phyloP scores from a whole-genome alignment of 2,329 filamentous ascomycete species.

The Pseudogymnoascus sp. region DNA sequence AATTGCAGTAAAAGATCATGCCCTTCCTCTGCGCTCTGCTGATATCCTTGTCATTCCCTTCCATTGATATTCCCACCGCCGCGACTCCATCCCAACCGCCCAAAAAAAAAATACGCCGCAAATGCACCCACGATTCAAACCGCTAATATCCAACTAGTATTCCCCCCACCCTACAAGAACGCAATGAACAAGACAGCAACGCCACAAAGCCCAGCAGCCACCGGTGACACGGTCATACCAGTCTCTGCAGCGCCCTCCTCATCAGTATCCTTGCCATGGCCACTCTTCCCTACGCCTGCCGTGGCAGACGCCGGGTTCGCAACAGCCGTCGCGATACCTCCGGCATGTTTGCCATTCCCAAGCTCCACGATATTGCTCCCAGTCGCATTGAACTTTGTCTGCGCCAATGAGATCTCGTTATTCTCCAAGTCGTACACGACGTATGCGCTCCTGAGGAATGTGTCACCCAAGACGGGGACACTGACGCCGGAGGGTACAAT shows the following conservation, averaged over 20 bases:
- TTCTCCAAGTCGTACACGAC: slow-evolving; percentile 68
- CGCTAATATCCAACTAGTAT: background rate
- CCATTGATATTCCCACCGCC: background rate
- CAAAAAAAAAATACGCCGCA: background rate
- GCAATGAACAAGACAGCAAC: background rate
- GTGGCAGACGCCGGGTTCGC: slow-evolving; percentile 43
- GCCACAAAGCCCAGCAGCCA: background rate
- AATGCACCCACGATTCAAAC: background rate
- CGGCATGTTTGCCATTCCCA: slow-evolving; percentile 37
- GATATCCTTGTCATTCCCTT: too few relatives aligned
- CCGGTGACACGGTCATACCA: background rate
- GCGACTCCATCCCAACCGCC: background rate
- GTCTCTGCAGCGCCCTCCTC: background rate
- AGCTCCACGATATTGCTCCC: slow-evolving; percentile 49
- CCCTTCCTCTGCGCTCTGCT: too few relatives aligned
- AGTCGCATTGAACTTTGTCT: slow-evolving; percentile 55
- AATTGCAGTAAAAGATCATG: too few relatives aligned
- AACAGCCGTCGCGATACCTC: slow-evolving; percentile 49
- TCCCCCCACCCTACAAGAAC: background rate
- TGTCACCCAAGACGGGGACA: slow-evolving; percentile 63
- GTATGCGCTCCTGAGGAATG: slow-evolving; percentile 68
- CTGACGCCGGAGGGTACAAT: slow-evolving; percentile 50
- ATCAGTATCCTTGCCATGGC: background rate
- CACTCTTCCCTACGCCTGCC: slow-evolving; percentile 26
- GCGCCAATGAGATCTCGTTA: slow-evolving; percentile 63